phyloP scores from a whole-genome alignment of 202 grass and related monocot species.

The Musa balbisiana region DNA sequence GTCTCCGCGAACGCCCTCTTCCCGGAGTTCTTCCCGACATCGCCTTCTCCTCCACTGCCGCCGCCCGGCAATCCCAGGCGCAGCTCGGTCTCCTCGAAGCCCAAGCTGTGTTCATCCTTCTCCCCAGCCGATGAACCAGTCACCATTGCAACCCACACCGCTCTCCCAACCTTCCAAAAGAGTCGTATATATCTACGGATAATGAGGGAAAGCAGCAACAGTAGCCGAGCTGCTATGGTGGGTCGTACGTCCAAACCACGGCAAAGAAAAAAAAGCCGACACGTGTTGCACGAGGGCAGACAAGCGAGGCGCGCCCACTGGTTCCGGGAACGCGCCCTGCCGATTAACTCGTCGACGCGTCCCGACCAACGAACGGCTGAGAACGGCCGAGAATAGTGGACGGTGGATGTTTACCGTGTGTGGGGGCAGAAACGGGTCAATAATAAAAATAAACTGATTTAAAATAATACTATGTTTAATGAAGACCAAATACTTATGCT shows the following conservation, averaged over 20 bases:
- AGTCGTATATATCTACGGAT: not conserved
- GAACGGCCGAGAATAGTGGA: no score
- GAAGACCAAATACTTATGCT: no score
- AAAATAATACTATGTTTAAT: no score
- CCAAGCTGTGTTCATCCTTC: slow-evolving; percentile 17
- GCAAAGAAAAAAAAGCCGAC: not conserved
- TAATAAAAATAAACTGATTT: no score
- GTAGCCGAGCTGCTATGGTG: not conserved
- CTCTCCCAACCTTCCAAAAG: not conserved
- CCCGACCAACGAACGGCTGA: no score
- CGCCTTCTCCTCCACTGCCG: slow-evolving; percentile 3
- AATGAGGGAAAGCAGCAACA: slow-evolving; percentile 28
- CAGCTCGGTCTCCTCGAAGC: slow-evolving; percentile 68
- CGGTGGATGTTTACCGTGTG: no score
- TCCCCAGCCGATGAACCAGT: no score
- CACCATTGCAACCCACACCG: not conserved
- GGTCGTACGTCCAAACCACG: not conserved
- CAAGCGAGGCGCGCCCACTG: no score
- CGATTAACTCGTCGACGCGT: no score
- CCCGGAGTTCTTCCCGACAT: not conserved
- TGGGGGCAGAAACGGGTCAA: no score
- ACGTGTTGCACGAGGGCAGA: no score
- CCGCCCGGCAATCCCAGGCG: slow-evolving; percentile 67
- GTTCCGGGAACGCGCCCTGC: not conserved
- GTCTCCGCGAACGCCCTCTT: not conserved